Evolutionary conservation across 2,329 filamentous ascomycete species (phyloP).

Genomic region (Aspergillus pseudonomiae): DNA sequence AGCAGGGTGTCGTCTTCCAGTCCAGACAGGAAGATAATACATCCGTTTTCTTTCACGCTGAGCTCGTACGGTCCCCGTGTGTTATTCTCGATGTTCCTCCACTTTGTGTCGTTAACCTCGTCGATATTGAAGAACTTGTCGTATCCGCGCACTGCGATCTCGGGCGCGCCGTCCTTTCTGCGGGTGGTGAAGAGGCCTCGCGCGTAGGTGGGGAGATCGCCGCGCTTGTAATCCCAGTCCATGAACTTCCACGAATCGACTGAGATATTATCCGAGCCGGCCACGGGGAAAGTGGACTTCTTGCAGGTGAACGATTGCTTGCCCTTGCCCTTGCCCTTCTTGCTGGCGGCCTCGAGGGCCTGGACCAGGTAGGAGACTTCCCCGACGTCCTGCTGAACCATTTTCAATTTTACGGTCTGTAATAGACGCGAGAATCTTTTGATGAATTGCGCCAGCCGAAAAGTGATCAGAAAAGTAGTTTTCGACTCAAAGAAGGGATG

Average conservation of each 20-base stretch:
- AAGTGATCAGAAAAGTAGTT: not conserved
- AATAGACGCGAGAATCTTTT: not conserved
- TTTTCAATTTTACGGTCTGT: constrained; percentile 33
- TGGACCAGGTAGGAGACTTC: constrained; percentile 68
- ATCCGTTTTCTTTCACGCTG: constrained; percentile 98
- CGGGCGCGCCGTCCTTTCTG: constrained; percentile 64
- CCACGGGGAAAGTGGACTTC: constrained; percentile 75
- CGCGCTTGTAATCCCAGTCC: constrained; percentile 94
- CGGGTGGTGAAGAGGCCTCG: constrained; percentile 89
- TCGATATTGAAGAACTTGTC: constrained; percentile 98
- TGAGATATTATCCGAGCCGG: constrained; percentile 63
- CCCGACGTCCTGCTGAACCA: constrained; percentile 70
- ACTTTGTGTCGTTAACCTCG: constrained; percentile 80
- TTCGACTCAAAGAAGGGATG: not conserved
- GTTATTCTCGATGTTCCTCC: constrained; percentile 73
- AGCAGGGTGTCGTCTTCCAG: constrained; percentile 85
- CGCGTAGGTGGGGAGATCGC: constrained; percentile 84
- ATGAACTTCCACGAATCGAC: constrained; percentile 93
- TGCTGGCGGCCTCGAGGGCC: constrained; percentile 58
- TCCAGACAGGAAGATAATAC: constrained; percentile 95
- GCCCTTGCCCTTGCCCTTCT: constrained; percentile 50
- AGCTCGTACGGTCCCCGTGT: constrained; percentile 91
- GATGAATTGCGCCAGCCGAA: not conserved
- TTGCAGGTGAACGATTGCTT: constrained; percentile 72
- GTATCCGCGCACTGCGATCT: constrained; percentile 88